Conservation (phyloP, 257 asterid species). For the Nicotiana paniculata region DNA sequence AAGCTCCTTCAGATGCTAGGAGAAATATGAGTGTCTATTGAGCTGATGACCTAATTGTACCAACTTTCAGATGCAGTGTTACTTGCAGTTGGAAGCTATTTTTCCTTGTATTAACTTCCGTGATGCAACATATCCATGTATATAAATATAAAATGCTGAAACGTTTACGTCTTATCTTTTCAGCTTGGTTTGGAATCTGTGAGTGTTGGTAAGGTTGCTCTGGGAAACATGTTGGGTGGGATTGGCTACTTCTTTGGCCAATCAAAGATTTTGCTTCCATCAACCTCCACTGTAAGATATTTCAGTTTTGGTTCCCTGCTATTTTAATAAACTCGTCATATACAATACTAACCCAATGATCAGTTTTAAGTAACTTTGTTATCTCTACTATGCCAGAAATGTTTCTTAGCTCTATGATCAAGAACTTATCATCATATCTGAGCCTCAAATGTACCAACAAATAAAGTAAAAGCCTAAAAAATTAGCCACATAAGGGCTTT, state of each 20-base stretch:
- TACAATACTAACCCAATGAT: not conserved
- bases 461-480: not conserved
- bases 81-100: not conserved
- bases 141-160: not conserved
- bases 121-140: not conserved
- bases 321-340: not conserved
- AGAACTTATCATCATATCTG: not conserved
- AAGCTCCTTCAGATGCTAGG: not conserved
- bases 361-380: not conserved
- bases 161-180: slow-evolving; percentile 26
- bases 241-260: slow-evolving; percentile 94
- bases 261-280: slow-evolving; percentile 74
- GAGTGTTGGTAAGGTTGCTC: slow-evolving; percentile 72
- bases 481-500: too few relatives aligned
- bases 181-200: slow-evolving; percentile 67
- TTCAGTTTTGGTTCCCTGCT: not conserved
- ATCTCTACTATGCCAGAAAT: not conserved
- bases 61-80: not conserved
- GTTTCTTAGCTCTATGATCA: not conserved
- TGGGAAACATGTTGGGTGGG: slow-evolving; percentile 92
- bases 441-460: not conserved
- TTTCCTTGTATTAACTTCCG: not conserved
- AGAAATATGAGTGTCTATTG: not conserved
- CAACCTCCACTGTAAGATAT: slow-evolving; percentile 52
- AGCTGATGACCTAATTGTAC: not conserved